Base-by-base conservation (phyloP, 2,329 filamentous ascomycete species). In the Penicillium paneum region DNA sequence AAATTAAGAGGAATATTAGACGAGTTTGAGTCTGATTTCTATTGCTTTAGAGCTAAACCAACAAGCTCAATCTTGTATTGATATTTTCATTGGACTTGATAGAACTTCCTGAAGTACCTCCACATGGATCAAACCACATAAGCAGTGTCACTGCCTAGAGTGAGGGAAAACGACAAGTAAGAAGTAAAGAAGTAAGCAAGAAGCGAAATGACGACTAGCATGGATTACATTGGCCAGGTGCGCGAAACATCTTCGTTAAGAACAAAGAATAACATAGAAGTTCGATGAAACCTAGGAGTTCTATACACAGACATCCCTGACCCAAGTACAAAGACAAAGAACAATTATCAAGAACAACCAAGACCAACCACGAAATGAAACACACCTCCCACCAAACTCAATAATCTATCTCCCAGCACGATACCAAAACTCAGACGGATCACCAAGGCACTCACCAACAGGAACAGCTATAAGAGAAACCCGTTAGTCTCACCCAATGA, bases 391-490 rank as follows among this genome's bases (percentile, higher is more conserved):
- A 21, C 12, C 11, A 29, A 10, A 11, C 15, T 12, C 28, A 32
- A 17, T 50, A 21, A 34, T 32, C 34, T 35, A 54, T 32, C 51
- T 48, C 13, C 29, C 15, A 15, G 32, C n/a, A 10, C 72, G 69
- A 62, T 84, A 84, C 82, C 81, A 84, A 58, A 78, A 76, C 15
- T 67, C 71, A n/a, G 55, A 55, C 8, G 80, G 68, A 53, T 85
- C 81, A 0, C 77, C 78, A 15, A 85, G 72, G 54, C 83, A 86
- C 55, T 84, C 79, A 0, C 81, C 83, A 5, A 84, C 78, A 1
- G 82, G 82, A 28, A 82, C 80, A 40, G 78, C 76, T 65, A 60
- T 60, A 54, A 32, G 17, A 0, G 2, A 45, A 51, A 39, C 49
- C n/a, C 47, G 28, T 39, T 53, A 52, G 36, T 19, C 15, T 13